A percentile compares a stretch with the other conserved stretches of the same genome.
These are phyloP conservation scores for Barbarea vulgaris DNA, from an alignment of 345 rosid genomes.

Conservation along the genomic window DNA sequence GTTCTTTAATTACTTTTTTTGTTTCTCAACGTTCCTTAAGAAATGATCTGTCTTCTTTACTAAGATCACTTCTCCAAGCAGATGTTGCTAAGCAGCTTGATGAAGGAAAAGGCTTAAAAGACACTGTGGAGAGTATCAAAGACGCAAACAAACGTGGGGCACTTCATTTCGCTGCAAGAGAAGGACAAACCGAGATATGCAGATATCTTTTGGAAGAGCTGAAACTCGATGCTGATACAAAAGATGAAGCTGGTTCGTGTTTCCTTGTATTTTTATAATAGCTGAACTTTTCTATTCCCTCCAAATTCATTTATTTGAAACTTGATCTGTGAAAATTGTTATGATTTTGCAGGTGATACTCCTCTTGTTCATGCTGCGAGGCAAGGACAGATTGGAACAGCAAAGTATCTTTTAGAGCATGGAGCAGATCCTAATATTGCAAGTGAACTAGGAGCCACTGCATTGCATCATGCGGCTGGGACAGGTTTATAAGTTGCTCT, in stretches of 20 bases:
- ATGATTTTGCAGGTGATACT: slow-evolving; percentile 71
- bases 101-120: slow-evolving; percentile 67
- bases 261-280: not conserved
- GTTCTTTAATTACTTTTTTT: slow-evolving; percentile 24
- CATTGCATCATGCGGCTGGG: slow-evolving; percentile 91
- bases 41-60: not conserved
- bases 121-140: slow-evolving; percentile 74
- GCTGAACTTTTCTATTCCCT: not conserved
- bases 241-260: slow-evolving; percentile 80
- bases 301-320: not conserved
- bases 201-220: slow-evolving; percentile 80
- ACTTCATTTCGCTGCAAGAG: slow-evolving; percentile 92
- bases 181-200: slow-evolving; percentile 82
- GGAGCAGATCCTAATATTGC: slow-evolving; percentile 76
- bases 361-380: slow-evolving; percentile 92
- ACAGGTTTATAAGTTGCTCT: slow-evolving; percentile 47
- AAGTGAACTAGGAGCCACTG: slow-evolving; percentile 84
- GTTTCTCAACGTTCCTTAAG: not conserved
- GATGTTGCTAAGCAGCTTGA: slow-evolving; percentile 75
- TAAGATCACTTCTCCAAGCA: slow-evolving; percentile 38
- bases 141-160: slow-evolving; percentile 95
- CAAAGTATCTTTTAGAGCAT: slow-evolving; percentile 73
- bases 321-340: slow-evolving; percentile 24
- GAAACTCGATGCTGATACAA: slow-evolving; percentile 62
- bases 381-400: slow-evolving; percentile 77